Evolutionary conservation across 2,329 filamentous ascomycete species (phyloP), one percentile per base, ranked within the genome.

Genomic region (Fusarium ambrosium): DNA sequence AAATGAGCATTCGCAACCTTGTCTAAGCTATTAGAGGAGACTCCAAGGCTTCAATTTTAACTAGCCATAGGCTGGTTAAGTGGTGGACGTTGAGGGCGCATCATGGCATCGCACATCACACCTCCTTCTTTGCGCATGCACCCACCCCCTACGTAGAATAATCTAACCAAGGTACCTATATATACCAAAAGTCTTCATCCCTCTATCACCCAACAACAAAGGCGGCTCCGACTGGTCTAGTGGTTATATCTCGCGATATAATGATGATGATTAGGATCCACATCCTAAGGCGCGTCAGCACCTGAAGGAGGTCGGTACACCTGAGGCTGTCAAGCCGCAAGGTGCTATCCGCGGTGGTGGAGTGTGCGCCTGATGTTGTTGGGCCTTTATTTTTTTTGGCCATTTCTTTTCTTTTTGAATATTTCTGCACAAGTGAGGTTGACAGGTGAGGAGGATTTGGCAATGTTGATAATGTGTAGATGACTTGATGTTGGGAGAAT

Each of bases 181-280:
- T 55, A 32, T n/a, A 32, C 48, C 11, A n/a, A 7, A 32, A 55
- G n/a, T 32, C 27, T n/a, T 7, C 27, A 10, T 32, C 48, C 27
- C 27, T 55, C 27, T 55, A 7, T 55, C 48, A 55, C 48, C 27
- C 48, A 55, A 20, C 45, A 29, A 51, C 48, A n/a, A 20, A n/a
- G 27, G 10, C 18, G 11, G 27, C 48, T 32, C 48, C 48, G 48
- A 53, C 6, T 55, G 48, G 48, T 20, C 48, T 32, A 24, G 32
- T 37, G 29, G 53, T 37, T 14, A 58, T 10, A 24, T 56, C 20
- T 7, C 4, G 4, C 11, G 7, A 16, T 16, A 24, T 36, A 20
- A 9, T 58, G 53, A 58, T 36, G 53, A 37, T 36, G 32, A 2
- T 37, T 58, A 34, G 53, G 29, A 16, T 22, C 51, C 51, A 34